Evolutionary conservation across 1,139 yeast genomes (phyloP).

Genomic region (Yamadazyma pseudoaaseri): DNA sequence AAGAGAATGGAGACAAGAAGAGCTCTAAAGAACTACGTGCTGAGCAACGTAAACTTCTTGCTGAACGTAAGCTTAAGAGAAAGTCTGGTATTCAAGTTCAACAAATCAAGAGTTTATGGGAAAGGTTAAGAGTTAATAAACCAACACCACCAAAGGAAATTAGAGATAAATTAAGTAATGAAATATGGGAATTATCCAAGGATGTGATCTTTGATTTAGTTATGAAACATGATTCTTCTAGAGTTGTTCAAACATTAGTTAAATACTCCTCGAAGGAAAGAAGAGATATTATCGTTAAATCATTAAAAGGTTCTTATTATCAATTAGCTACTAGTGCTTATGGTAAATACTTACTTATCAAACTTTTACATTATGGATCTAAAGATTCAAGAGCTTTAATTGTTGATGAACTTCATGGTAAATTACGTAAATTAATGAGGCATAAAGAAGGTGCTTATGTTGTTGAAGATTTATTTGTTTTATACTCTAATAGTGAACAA

Average conservation of each 20-base stretch:
- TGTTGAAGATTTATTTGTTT: constrained; percentile 86
- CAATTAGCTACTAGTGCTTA: constrained; percentile 88
- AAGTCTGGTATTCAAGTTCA: constrained; percentile 85
- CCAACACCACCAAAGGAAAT: constrained; percentile 78
- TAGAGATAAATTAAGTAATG: constrained; percentile 76
- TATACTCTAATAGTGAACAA: constrained; percentile 83
- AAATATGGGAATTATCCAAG: constrained; percentile 80
- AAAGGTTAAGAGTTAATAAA: constrained; percentile 79
- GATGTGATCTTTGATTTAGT: constrained; percentile 82
- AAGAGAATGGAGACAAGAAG: constrained; percentile 38
- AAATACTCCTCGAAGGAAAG: constrained; percentile 82
- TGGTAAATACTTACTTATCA: constrained; percentile 88
- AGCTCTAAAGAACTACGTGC: constrained; percentile 71
- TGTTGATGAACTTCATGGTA: constrained; percentile 85
- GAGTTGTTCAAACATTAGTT: constrained; percentile 92
- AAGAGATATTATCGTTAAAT: constrained; percentile 65
- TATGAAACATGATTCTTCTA: constrained; percentile 92
- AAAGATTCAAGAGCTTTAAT: constrained; percentile 74
- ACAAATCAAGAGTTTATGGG: constrained; percentile 88
- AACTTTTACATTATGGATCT: constrained; percentile 88
- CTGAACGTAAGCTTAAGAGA: constrained; percentile 84
- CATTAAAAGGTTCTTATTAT: constrained; percentile 76
- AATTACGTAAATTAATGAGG: constrained; percentile 87
- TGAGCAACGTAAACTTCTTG: constrained; percentile 75
- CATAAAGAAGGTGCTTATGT: constrained; percentile 99